A percentile compares a stretch with the other conserved stretches of the same genome.
Conservation (phyloP, 2,329 filamentous ascomycete genomes). For the Zarea fungicola region DNA sequence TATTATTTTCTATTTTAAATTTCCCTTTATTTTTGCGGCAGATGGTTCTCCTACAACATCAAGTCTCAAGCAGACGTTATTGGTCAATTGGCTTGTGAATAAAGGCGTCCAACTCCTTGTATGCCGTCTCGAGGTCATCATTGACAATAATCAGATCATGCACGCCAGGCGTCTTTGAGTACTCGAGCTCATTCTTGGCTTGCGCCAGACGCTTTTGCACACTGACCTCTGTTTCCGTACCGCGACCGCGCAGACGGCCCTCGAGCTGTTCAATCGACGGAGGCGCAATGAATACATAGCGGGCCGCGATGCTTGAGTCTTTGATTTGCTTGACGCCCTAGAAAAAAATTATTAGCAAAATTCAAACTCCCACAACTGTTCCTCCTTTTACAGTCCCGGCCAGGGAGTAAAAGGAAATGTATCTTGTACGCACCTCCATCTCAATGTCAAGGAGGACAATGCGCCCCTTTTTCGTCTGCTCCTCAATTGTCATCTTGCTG, state of each 20-base stretch:
- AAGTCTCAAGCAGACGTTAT: not conserved
- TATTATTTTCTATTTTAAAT: not conserved
- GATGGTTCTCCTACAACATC: not conserved
- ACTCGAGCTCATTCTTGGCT: slow-evolving; percentile 70
- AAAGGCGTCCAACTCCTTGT: slow-evolving; percentile 46
- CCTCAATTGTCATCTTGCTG: slow-evolving; percentile 70
- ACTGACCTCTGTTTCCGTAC: slow-evolving; percentile 71
- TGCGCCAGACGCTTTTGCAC: slow-evolving; percentile 65
- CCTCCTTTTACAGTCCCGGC: no score
- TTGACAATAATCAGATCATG: slow-evolving; percentile 35
- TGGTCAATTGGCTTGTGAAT: slow-evolving; percentile 32
- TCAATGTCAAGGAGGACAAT: slow-evolving; percentile 91
- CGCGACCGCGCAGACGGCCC: slow-evolving; percentile 64
- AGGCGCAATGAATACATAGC: slow-evolving; percentile 81
- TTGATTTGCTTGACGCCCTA: slow-evolving; percentile 87
- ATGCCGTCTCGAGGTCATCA: slow-evolving; percentile 44
- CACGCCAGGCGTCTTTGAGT: slow-evolving; percentile 58
- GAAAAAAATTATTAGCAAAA: not conserved
- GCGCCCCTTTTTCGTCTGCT: slow-evolving; percentile 63
- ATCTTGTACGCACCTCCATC: slow-evolving; percentile 68
- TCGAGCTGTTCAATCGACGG: slow-evolving; percentile 72
- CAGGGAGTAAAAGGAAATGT: not conserved
- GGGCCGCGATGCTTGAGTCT: slow-evolving; percentile 64
- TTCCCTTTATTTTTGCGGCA: not conserved
- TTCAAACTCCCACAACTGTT: not conserved